Conservation (phyloP, 1,284 basidiomycete species). For the Phylloporus sp. region DNA sequence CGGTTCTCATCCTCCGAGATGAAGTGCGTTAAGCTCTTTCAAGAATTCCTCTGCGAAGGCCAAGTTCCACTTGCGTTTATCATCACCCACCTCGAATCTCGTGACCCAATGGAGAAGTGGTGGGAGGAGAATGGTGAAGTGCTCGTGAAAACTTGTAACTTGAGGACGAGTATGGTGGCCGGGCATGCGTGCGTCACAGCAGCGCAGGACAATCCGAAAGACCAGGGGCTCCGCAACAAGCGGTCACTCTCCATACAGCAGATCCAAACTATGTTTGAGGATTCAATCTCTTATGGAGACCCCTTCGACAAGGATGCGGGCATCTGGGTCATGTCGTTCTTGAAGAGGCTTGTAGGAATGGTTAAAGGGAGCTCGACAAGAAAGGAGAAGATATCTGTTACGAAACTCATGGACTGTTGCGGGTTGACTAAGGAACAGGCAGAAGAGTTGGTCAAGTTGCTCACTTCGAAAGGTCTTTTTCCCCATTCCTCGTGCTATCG, state of each 20-base stretch:
- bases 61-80: conserved; percentile 48
- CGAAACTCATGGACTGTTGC: conserved; percentile 27
- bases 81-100: conserved; percentile 47
- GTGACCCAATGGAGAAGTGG: conserved; percentile 37
- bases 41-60: conserved; percentile 42
- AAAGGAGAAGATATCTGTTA: conserved; percentile 20
- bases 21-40: conserved; percentile 45
- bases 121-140: conserved; percentile 29
- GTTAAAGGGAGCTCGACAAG: conserved; percentile 21
- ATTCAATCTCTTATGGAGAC: conserved; percentile 25
- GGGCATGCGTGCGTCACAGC: conserved; percentile 41
- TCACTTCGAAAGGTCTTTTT: conserved; percentile 23
- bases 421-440: conserved; percentile 29
- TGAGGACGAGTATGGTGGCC: conserved; percentile 23
- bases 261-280: conserved; percentile 32
- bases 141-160: conserved; percentile 18
- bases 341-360: conserved; percentile 30
- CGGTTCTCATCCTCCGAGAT: conserved; percentile 37
- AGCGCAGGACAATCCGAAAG: not conserved
- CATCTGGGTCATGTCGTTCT: conserved; percentile 38
- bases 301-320: conserved; percentile 25
- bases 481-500: not conserved
- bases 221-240: conserved; percentile 18
- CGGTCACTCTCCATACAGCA: conserved; percentile 19
- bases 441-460: conserved; percentile 23